A percentile compares a stretch with the other conserved stretches of the same genome.
Conservation (phyloP, 202 grass and related monocot genomes). For the Brachypodium distachyon region DNA sequence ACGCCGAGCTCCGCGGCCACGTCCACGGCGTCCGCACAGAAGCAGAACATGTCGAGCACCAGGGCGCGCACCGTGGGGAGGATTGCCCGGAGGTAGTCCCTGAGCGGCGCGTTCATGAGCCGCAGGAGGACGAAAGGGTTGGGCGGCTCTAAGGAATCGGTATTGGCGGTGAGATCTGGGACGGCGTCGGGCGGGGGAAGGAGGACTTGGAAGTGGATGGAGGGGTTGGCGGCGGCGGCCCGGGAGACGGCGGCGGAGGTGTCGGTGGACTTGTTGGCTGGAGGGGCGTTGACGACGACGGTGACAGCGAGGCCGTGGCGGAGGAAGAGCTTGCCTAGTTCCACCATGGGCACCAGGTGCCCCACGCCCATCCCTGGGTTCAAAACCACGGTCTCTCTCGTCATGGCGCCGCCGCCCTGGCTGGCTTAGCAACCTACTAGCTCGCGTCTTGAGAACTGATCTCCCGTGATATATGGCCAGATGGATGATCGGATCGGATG, state of each 20-base stretch:
- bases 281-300: slow-evolving; percentile 19
- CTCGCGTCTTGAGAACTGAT: too few species aligned
- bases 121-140: background rate
- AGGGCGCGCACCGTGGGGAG: slow-evolving; percentile 1
- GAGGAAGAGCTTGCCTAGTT: slow-evolving; percentile 37
- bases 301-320: slow-evolving; percentile 27
- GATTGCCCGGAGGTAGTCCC: slow-evolving; percentile 3
- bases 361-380: slow-evolving; percentile 22
- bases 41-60: slow-evolving; percentile 44
- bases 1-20: slow-evolving; percentile 33
- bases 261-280: background rate
- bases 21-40: slow-evolving; percentile 19
- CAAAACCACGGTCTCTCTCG: slow-evolving; percentile 27
- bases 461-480: too few species aligned
- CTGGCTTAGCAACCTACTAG: background rate
- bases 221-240: slow-evolving; percentile 10
- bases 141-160: background rate
- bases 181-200: background rate
- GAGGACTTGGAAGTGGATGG: slow-evolving; percentile 43
- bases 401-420: too few species aligned
- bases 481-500: too few species aligned
- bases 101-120: slow-evolving; percentile 19
- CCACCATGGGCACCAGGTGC: slow-evolving; percentile 46
- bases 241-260: background rate
- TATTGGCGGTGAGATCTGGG: background rate